Percentiles rank a stretch among this genome's conserved stretches.
These are phyloP conservation scores for Flaveria linearis DNA, from an alignment of 129 eudicot species.

Conservation along the genomic window DNA sequence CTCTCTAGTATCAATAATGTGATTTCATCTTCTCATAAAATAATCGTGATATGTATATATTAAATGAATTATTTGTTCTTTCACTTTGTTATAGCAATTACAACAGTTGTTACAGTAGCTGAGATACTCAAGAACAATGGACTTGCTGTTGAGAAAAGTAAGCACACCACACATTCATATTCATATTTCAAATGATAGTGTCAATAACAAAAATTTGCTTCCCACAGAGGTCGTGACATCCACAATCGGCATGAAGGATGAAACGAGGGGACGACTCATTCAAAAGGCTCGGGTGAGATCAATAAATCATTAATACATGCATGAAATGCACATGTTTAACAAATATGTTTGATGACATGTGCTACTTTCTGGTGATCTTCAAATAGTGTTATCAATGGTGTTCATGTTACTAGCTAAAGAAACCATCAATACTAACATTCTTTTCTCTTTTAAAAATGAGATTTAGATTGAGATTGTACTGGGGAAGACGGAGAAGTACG, in stretches of 20 bases:
- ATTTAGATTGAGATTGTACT: constrained; percentile 82
- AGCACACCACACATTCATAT: constrained; percentile 19
- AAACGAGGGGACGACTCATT: constrained; percentile 71
- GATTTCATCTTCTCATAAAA: background rate
- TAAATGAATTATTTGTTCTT: background rate
- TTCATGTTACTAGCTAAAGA: background rate
- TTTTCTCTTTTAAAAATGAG: constrained; percentile 4
- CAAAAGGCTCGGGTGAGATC: constrained; percentile 88
- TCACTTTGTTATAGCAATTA: constrained; percentile 55
- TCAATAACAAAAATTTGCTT: background rate
- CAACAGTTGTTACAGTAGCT: constrained; percentile 85
- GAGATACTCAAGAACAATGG: constrained; percentile 93
- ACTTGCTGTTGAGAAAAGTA: constrained; percentile 79
- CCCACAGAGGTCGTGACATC: constrained; percentile 74
- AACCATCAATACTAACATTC: background rate
- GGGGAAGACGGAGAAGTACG: constrained; percentile 76
- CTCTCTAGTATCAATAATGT: constrained; percentile 9
- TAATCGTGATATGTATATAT: background rate
- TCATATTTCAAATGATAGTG: background rate
- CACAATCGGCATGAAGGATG: constrained; percentile 84
- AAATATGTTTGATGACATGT: background rate
- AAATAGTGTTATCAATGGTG: background rate
- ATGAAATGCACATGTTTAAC: constrained; percentile 7
- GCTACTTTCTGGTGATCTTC: background rate
- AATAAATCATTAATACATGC: background rate